Base-by-base conservation (phyloP, 164 flowering plant genomes). In the Malania oleifera region DNA sequence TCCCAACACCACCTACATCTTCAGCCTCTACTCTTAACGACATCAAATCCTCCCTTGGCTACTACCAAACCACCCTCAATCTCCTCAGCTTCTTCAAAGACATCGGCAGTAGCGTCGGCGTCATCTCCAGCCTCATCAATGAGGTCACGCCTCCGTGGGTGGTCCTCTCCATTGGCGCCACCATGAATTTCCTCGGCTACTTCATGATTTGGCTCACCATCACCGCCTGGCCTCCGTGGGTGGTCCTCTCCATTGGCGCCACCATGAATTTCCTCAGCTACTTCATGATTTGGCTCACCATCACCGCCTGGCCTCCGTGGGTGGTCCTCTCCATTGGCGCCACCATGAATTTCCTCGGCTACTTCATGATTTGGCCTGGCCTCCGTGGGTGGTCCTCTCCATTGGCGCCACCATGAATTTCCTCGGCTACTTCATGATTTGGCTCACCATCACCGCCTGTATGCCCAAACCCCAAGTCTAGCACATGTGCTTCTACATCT, bases 61-160 rank as follows among this genome's bases (percentile, higher is more conserved):
- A 85, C 46, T 84, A 83, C 64, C 96, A 89, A 60, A 68, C 80
- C 11, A 86, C 89, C 5, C 75, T 86, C 29, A 86, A 86, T 60
- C 54, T 84, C 17, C 35, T 89, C 2, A 67, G 87, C 60, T 78
- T 84, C 68, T 89, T 74, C 79, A 89, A 89, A 43, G 96, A 86
- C 76, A 40, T 89, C 38, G 93, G 96, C 1, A 82, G 73, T 24
- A 84, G 83, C 53, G 73, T 83, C 5, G 93, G 88, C 1, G 23
- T 89, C 44, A 9, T 85, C 0, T 56, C 91, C 7, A 93, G 91
- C 7, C 81, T 87, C 2, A 71, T 81, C 73, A 67, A 71, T 54
- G 88, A 84, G 63, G 73, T 84, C 8, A 55, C 80, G 0, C 85
- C 91, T 0, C 87, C 95, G 15, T 87, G 87, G 87, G 73, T 79